Conservation (phyloP, 352 stramenopile species). For the Blastocystis sp. region DNA sequence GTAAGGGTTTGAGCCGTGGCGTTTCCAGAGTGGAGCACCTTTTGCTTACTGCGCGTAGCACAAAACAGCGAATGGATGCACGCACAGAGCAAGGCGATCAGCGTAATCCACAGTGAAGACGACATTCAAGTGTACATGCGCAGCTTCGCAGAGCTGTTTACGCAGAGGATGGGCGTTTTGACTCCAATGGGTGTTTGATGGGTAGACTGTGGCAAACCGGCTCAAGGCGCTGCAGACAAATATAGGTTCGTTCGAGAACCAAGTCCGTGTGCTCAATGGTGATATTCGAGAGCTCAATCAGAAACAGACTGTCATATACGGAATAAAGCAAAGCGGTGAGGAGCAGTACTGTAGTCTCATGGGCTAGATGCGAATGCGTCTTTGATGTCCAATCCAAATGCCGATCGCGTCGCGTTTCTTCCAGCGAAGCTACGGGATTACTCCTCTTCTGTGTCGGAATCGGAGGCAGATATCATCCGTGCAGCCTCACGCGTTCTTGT, state of each 20-base stretch:
- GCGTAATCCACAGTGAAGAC: constrained; percentile 48
- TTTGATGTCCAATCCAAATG: no score
- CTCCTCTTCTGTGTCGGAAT: background rate
- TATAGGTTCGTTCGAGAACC: background rate
- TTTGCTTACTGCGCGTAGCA: constrained; percentile 12
- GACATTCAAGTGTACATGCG: constrained; percentile 56
- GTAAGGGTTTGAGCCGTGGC: background rate
- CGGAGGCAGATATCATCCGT: constrained; percentile 44
- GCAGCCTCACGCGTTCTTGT: constrained; percentile 2
- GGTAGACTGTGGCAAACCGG: background rate
- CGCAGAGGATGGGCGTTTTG: background rate
- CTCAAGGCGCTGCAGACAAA: background rate
- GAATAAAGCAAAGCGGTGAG: background rate
- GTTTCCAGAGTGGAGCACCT: background rate
- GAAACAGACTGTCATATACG: constrained; percentile 47
- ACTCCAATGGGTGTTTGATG: background rate
- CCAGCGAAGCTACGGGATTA: constrained; percentile 21
- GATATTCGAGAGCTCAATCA: constrained; percentile 35
- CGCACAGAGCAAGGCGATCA: background rate
- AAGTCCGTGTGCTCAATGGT: constrained; percentile 4
- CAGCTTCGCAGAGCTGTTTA: constrained; percentile 19
- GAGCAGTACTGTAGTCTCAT: no score
- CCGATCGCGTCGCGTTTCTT: background rate
- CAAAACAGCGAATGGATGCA: constrained; percentile 3
- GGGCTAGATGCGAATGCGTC: no score